Conservation (phyloP, 2,329 filamentous ascomycete genomes). For the Penicillium frequentans region DNA sequence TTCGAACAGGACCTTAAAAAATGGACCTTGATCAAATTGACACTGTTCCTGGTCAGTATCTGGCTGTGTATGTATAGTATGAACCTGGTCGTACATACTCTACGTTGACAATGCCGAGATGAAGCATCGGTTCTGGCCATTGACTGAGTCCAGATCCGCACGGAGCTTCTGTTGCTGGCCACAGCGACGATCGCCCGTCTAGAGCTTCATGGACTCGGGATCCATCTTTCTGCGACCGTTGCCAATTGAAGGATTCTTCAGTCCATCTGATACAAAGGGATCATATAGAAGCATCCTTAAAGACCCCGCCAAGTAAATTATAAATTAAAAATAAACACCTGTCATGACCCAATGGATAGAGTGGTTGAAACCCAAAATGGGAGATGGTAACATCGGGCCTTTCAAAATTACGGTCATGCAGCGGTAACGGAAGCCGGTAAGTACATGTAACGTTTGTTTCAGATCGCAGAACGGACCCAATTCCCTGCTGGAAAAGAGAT, state of each 20-base stretch:
- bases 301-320: neutral
- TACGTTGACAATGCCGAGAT: neutral
- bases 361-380: neutral
- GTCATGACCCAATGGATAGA: neutral
- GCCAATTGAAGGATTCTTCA: neutral
- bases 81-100: neutral
- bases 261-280: neutral
- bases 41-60: neutral
- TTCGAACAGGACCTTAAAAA: neutral
- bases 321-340: neutral
- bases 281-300: neutral
- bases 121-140: neutral
- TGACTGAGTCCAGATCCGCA: slow-evolving; percentile 1
- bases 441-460: slow-evolving; percentile 7
- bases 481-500: neutral
- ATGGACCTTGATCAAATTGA: neutral
- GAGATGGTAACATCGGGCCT: slow-evolving; percentile 10
- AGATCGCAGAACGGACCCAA: slow-evolving; percentile 5
- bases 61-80: neutral
- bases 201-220: slow-evolving; percentile 4
- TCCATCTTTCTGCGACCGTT: neutral
- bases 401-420: slow-evolving; percentile 1
- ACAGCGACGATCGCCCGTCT: slow-evolving; percentile 7
- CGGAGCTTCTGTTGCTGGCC: slow-evolving; percentile 5
- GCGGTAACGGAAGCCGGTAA: neutral